A percentile compares a stretch with the other conserved stretches of the same genome.
Evolutionary conservation across 2,329 filamentous ascomycete species (phyloP).

Genomic region (Immersiporthe knoxdaviesiana): DNA sequence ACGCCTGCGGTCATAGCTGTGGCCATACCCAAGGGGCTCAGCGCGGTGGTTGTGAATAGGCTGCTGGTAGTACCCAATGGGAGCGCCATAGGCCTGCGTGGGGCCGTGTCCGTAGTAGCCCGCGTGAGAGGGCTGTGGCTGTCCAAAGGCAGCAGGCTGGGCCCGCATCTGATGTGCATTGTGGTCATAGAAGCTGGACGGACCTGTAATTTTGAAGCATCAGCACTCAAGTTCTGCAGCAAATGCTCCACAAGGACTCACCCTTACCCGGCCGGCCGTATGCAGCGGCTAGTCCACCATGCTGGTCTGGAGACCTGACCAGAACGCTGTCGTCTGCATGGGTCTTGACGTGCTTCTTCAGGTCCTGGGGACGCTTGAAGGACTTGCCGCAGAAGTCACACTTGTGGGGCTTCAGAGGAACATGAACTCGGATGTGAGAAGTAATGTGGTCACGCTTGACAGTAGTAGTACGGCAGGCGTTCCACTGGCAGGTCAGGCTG

Average conservation of each 20-base stretch:
- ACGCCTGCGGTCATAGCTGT: slow-evolving; percentile 73
- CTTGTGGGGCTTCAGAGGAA: slow-evolving; percentile 98
- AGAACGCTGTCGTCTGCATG: slow-evolving; percentile 93
- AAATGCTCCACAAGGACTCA: slow-evolving; percentile 35
- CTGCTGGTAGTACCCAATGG: slow-evolving; percentile 75
- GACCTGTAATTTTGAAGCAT: slow-evolving; percentile 49
- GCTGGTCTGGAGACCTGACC: slow-evolving; percentile 56
- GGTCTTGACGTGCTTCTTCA: slow-evolving; percentile 99
- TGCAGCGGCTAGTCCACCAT: slow-evolving; percentile 51
- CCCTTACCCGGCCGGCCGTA: slow-evolving; percentile 61
- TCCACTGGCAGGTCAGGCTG: slow-evolving; percentile 97
- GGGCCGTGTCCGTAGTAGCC: slow-evolving; percentile 65
- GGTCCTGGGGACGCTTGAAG: slow-evolving; percentile 97
- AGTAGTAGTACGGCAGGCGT: slow-evolving; percentile 90
- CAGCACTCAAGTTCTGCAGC: slow-evolving; percentile 42
- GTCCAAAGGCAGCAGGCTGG: slow-evolving; percentile 55
- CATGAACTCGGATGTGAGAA: slow-evolving; percentile 96
- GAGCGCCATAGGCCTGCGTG: slow-evolving; percentile 45
- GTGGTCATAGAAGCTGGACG: slow-evolving; percentile 67
- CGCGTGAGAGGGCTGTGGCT: slow-evolving; percentile 56
- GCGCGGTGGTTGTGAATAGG: slow-evolving; percentile 54
- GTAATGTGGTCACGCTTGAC: slow-evolving; percentile 99
- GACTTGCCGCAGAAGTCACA: slow-evolving; percentile 98
- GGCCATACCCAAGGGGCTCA: slow-evolving; percentile 68
- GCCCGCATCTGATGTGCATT: slow-evolving; percentile 62